These are phyloP conservation scores for Neurospora tetrasperma DNA, from an alignment of 495 filamentous ascomycete genomes.

Conservation along the genomic window DNA sequence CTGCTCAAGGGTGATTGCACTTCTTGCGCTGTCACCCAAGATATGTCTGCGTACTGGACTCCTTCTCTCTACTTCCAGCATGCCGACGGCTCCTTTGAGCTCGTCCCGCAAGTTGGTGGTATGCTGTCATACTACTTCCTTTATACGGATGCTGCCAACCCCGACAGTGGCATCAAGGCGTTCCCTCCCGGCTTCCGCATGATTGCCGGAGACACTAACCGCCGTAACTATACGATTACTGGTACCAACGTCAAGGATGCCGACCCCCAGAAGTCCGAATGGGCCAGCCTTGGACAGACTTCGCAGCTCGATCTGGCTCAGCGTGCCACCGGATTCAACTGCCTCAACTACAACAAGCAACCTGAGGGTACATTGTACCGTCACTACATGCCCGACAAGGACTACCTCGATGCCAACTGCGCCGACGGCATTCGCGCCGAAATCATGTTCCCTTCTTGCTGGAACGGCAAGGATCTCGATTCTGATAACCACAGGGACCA, in stretches of 20 bases:
- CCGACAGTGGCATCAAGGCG: conserved; percentile 46
- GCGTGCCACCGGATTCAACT: conserved; percentile 87
- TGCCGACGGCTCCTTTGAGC: conserved; percentile 26
- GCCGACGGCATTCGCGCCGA: conserved; percentile 68
- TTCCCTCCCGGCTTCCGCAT: conserved; percentile 78
- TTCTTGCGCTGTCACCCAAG: conserved; percentile 51
- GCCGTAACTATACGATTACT: conserved; percentile 62
- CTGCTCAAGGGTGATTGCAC: conserved; percentile 48
- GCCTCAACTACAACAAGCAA: conserved; percentile 57
- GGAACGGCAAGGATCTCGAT: conserved; percentile 63
- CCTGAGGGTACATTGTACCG: conserved; percentile 67
- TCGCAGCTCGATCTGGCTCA: conserved; percentile 60
- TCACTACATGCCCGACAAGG: conserved; percentile 71
- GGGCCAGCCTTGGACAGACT: conserved; percentile 45
- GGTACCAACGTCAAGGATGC: conserved; percentile 32
- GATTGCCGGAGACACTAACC: conserved; percentile 63
- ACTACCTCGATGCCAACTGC: conserved; percentile 66
- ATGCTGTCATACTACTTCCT: conserved; percentile 71
- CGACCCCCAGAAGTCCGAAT: conserved; percentile 64
- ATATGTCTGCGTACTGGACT: conserved; percentile 63
- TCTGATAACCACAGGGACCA: conserved; percentile 56
- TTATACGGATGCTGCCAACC: conserved; percentile 35
- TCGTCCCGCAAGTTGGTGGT: conserved; percentile 47
- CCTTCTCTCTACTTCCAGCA: conserved; percentile 56
- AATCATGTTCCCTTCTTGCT: conserved; percentile 86